Base-by-base conservation (phyloP, 331 rosid species). In the Arachis monticola region DNA sequence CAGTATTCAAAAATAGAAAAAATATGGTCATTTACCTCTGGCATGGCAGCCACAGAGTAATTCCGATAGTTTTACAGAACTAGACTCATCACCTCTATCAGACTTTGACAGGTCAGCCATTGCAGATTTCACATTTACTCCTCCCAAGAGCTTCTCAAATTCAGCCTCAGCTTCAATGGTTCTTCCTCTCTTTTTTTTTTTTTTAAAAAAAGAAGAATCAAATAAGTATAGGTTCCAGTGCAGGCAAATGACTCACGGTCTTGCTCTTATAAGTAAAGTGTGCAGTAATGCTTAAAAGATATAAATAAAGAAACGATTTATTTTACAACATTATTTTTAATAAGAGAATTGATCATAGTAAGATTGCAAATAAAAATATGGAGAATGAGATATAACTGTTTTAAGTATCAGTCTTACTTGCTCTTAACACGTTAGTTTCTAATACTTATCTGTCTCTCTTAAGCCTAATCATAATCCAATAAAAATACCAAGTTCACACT, bases 101-200 rank as follows among this genome's bases (percentile, higher is more conserved):
- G 77, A 76, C 77, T 85, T 88, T 70, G 88, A 80, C 65, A 92
- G 82, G 67, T 94, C 97, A 63, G 73, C 83, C 84, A 94, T 88
- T 64, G 97, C 93, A 64, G 85, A 46, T 85, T 88, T 94, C 79
- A 88, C 97, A 71, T 94, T 95, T 61, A 83, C 72, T 72, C 81
- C 91, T 46, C 97, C 97, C 73, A 86, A 87, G 71, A 92, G 97
- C 83, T 87, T 92, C 87, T 90, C 97, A 70, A 90, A 84, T 82
- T 85, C 90, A 58, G 87, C 83, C 82, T 90, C 97, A 9, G 99
- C 97, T 76, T 92, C 97, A 60, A 81, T 73, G 44, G 86, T 81
- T 83, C 91, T 90, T 86, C 97, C 99, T 86, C 78, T 93, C 99
- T 94, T 17, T 17, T 17, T 17, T 17, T 17, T 17, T 17, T 17